Conservation (phyloP, 2,329 filamentous ascomycete genomes). For the Macroventuria anomochaeta region DNA sequence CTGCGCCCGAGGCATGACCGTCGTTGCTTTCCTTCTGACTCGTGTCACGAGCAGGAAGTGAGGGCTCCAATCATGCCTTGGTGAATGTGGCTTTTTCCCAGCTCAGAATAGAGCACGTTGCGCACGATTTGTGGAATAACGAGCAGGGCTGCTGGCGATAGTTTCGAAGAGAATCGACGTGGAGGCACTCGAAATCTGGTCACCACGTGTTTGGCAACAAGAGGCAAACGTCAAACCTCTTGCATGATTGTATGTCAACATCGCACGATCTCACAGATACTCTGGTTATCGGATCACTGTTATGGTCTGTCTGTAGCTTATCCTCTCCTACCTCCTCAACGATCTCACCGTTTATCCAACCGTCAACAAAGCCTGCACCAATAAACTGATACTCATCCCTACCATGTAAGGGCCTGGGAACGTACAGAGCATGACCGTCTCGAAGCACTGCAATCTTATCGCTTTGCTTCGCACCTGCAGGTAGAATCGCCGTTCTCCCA, state of each 20-base stretch:
- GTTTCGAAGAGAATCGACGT: no score
- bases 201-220: no score
- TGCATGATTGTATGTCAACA: no score
- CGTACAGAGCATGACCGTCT: background rate
- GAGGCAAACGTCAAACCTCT: no score
- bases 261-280: no score
- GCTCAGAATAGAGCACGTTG: background rate
- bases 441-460: background rate
- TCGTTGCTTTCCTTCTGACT: background rate
- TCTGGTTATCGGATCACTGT: no score
- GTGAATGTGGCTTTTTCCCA: no score
- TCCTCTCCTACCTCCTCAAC: no score
- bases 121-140: background rate
- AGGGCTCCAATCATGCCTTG: background rate
- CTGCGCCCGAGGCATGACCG: constrained; percentile 19
- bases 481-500: background rate
- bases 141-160: background rate
- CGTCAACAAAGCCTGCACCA: background rate
- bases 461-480: background rate
- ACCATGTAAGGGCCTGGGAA: background rate
- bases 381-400: background rate
- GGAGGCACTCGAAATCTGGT: no score
- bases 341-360: background rate
- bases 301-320: no score
- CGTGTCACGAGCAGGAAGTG: background rate